These are phyloP conservation scores for Colletotrichum sp. DNA, from an alignment of 2,329 filamentous ascomycete species.

Conservation along the genomic window DNA sequence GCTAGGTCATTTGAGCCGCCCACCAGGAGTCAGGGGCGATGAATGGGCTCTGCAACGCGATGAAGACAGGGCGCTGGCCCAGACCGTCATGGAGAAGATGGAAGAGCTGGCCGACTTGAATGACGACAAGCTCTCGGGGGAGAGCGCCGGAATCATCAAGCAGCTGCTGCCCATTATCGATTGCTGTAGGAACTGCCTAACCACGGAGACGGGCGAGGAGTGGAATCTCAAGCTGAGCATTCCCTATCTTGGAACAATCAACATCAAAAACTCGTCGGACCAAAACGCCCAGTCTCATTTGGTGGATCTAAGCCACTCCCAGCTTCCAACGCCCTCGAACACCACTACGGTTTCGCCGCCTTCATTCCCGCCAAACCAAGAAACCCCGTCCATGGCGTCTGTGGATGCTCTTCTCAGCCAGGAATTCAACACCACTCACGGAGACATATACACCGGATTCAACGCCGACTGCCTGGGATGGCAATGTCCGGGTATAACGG, in stretches of 20 bases:
- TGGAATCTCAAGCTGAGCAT: constrained; percentile 43
- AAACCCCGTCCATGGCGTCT: not conserved
- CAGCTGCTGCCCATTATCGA: constrained; percentile 48
- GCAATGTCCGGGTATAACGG: constrained; percentile 29
- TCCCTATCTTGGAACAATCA: constrained; percentile 52
- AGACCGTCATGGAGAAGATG: constrained; percentile 37
- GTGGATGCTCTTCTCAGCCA: not conserved
- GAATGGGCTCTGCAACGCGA: constrained; percentile 29
- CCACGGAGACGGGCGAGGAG: constrained; percentile 22
- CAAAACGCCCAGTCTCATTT: not conserved
- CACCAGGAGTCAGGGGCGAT: constrained; percentile 12
- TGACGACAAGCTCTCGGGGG: constrained; percentile 44
- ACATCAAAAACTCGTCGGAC: constrained; percentile 34
- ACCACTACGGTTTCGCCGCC: constrained; percentile 12
- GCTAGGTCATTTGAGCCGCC: constrained; percentile 50
- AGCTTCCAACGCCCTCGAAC: constrained; percentile 8
- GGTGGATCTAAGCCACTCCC: constrained; percentile 5
- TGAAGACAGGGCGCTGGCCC: constrained; percentile 41
- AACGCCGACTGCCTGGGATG: constrained; percentile 22
- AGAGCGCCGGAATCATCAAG: constrained; percentile 47
- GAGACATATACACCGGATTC: constrained; percentile 17
- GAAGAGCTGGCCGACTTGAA: constrained; percentile 40
- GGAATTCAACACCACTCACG: not conserved
- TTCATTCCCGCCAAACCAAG: not conserved
- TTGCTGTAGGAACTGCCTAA: constrained; percentile 6